These are phyloP conservation scores for Thalassiosira allenii DNA, from an alignment of 352 stramenopile genomes.

Conservation along the genomic window DNA sequence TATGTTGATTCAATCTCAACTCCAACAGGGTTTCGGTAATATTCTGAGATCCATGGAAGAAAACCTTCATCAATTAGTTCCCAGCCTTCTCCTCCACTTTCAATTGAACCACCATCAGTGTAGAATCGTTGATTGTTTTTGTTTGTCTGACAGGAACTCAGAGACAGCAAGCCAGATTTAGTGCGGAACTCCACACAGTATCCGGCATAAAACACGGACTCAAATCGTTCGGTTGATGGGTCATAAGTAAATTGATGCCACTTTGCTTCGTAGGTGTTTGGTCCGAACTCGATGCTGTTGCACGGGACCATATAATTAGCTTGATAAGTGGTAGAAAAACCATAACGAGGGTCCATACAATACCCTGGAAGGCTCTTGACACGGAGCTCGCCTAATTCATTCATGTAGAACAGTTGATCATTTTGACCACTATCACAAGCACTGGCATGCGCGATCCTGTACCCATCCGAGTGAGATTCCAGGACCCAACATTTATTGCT, in stretches of 20 bases:
- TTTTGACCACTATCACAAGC: not conserved
- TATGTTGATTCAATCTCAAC: slow-evolving; percentile 36
- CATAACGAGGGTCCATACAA: slow-evolving; percentile 27
- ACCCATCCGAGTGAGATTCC: slow-evolving; percentile 15
- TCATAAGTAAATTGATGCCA: not conserved
- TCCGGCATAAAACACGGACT: not conserved
- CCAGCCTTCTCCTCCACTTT: no score
- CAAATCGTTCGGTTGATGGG: not conserved
- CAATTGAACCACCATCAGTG: no score
- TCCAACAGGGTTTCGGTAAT: slow-evolving; percentile 36
- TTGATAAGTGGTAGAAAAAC: no score
- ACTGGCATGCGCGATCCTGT: not conserved
- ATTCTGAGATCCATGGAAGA: slow-evolving; percentile 38
- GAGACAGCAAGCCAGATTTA: not conserved
- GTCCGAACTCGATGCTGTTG: no score
- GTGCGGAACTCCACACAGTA: not conserved
- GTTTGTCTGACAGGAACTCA: no score
- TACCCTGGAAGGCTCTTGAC: slow-evolving; percentile 28
- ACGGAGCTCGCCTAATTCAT: slow-evolving; percentile 33
- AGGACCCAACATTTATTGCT: slow-evolving; percentile 7
- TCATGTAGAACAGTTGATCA: slow-evolving; percentile 33
- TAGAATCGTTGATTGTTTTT: no score
- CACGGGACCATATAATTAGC: no score
- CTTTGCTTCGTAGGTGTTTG: not conserved
- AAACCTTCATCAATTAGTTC: not conserved